A percentile compares a stretch with the other conserved stretches of the same genome.
These are phyloP conservation scores for Paramecium octaurelia DNA, from an alignment of 73 alveolate species.

Conservation along the genomic window DNA sequence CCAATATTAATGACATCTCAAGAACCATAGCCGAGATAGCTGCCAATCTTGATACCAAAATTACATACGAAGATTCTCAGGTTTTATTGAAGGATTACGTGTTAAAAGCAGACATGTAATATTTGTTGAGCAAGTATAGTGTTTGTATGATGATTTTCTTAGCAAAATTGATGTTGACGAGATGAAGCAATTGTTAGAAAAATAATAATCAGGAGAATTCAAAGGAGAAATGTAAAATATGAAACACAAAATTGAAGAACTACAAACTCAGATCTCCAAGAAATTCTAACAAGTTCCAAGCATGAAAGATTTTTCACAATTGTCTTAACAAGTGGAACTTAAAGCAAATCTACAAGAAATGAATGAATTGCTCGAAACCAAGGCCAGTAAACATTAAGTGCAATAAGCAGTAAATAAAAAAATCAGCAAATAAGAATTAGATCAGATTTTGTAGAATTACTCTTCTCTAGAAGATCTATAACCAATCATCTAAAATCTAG, in stretches of 20 bases:
- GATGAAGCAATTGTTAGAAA: background rate
- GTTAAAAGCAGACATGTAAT: slow-evolving; percentile 72
- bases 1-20: slow-evolving; percentile 92
- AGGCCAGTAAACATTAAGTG: slow-evolving; percentile 37
- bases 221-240: background rate
- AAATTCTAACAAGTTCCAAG: background rate
- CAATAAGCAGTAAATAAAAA: slow-evolving; percentile 35
- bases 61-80: slow-evolving; percentile 86
- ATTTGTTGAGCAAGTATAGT: slow-evolving; percentile 22
- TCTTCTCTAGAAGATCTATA: background rate
- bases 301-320: slow-evolving; percentile 43
- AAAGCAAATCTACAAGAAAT: slow-evolving; percentile 30
- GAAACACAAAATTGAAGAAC: background rate
- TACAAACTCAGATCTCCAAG: background rate
- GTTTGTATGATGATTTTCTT: background rate
- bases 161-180: slow-evolving; percentile 43
- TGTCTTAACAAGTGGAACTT: background rate
- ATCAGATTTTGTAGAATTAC: background rate
- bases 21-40: slow-evolving; percentile 90
- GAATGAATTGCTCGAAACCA: slow-evolving; percentile 39
- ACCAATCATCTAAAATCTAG: slow-evolving; percentile 15
- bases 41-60: slow-evolving; percentile 83
- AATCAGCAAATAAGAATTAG: slow-evolving; percentile 41
- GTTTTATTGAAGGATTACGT: slow-evolving; percentile 87
- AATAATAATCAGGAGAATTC: slow-evolving; percentile 31